These are phyloP conservation scores for Niebla homalea DNA, from an alignment of 495 filamentous ascomycete species.

Conservation along the genomic window DNA sequence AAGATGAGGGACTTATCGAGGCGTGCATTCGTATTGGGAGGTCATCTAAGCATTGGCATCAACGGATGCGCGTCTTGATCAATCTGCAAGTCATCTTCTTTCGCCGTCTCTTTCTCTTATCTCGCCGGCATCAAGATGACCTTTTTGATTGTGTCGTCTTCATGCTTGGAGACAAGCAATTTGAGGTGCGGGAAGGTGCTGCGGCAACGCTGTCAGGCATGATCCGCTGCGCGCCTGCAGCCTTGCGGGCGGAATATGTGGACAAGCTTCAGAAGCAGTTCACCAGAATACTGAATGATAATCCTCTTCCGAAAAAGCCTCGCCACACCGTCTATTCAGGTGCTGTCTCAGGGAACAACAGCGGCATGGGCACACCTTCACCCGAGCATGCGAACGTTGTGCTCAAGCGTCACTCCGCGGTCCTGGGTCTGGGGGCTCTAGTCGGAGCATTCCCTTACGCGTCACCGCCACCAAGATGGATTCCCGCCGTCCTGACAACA, in stretches of 20 bases:
- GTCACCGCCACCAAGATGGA: constrained; percentile 83
- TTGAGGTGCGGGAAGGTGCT: constrained; percentile 90
- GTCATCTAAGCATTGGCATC: constrained; percentile 84
- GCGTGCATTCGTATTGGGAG: constrained; percentile 82
- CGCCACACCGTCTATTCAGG: constrained; percentile 17
- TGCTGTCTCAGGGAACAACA: constrained; percentile 27
- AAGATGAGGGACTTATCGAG: constrained; percentile 70
- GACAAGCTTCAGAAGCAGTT: constrained; percentile 63
- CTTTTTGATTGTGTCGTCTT: constrained; percentile 82
- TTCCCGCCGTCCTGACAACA: constrained; percentile 82
- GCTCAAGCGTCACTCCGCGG: constrained; percentile 75
- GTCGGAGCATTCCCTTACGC: constrained; percentile 96
- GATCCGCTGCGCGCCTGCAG: constrained; percentile 90
- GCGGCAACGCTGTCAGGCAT: constrained; percentile 87
- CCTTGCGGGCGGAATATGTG: constrained; percentile 64
- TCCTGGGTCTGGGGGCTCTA: constrained; percentile 79
- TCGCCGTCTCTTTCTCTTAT: constrained; percentile 87
- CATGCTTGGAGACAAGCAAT: constrained; percentile 86
- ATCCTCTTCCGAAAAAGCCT: constrained; percentile 73
- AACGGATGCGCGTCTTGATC: constrained; percentile 89
- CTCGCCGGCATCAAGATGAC: constrained; percentile 55
- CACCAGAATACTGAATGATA: constrained; percentile 56
- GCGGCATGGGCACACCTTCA: constrained; percentile 61
- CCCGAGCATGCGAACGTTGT: constrained; percentile 72
- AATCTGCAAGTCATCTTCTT: constrained; percentile 99